A percentile compares a stretch with the other conserved stretches of the same genome.
phyloP scores from a whole-genome alignment of 306 rosid genomes.

The Begonia fuchsioides region DNA sequence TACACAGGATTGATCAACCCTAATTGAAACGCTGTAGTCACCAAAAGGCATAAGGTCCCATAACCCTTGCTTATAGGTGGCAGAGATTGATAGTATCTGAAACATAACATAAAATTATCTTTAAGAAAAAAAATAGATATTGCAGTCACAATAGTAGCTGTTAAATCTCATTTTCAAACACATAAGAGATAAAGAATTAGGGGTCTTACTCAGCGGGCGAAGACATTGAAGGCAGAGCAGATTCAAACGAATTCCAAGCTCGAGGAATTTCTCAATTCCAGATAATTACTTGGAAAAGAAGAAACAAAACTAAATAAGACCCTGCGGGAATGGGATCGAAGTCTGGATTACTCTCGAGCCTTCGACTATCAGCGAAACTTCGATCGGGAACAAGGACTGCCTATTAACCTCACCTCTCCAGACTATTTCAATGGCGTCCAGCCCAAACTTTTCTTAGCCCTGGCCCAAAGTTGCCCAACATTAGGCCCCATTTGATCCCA shows the following conservation, averaged over 20 bases:
- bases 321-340: not conserved
- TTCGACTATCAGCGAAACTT: too few species aligned
- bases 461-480: too few species aligned
- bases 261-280: not conserved
- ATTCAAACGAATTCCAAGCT: slow-evolving; percentile 1
- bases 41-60: slow-evolving; percentile 61
- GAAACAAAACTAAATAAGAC: not conserved
- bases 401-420: too few species aligned
- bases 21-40: slow-evolving; percentile 42
- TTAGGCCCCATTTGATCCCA: too few species aligned
- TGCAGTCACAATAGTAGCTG: slow-evolving; percentile 1
- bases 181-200: not conserved
- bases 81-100: slow-evolving; percentile 70
- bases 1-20: slow-evolving; percentile 14
- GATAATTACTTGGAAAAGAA: not conserved
- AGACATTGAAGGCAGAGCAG: slow-evolving; percentile 43
- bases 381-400: too few species aligned
- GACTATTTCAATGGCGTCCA: too few species aligned
- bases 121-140: slow-evolving; percentile 6
- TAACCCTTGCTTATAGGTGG: slow-evolving; percentile 91
- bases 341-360: not conserved
- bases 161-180: not conserved
- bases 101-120: slow-evolving; percentile 1
- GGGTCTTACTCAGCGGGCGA: slow-evolving; percentile 81
- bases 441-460: too few species aligned